phyloP scores from a whole-genome alignment of 768 basidiomycete species.

The Kwoniella sp. region DNA sequence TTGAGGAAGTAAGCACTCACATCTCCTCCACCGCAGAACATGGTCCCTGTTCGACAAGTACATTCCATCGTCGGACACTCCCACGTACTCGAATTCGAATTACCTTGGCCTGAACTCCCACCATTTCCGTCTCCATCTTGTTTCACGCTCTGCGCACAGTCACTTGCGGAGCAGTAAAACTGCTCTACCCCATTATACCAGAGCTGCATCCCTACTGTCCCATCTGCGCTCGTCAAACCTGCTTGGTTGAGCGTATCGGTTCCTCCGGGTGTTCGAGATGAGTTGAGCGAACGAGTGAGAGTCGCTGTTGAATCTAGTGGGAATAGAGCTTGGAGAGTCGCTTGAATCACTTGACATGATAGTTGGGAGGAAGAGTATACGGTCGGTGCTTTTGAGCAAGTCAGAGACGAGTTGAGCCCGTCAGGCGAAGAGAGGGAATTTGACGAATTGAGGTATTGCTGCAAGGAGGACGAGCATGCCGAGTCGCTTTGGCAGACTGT shows the following conservation, averaged over 20 bases:
- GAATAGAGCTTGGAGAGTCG: slow-evolving; percentile 75
- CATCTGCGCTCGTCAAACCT: slow-evolving; percentile 30
- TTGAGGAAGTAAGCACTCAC: slow-evolving; percentile 1
- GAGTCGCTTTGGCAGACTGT: slow-evolving; percentile 67
- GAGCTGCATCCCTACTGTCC: slow-evolving; percentile 45
- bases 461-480: slow-evolving; percentile 67
- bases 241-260: slow-evolving; percentile 8
- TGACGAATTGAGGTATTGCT: slow-evolving; percentile 57
- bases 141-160: slow-evolving; percentile 67
- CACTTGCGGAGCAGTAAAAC: slow-evolving; percentile 76
- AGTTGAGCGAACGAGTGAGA: slow-evolving; percentile 73
- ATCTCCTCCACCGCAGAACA: slow-evolving; percentile 67
- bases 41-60: slow-evolving; percentile 67
- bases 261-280: slow-evolving; percentile 65
- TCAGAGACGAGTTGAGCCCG: slow-evolving; percentile 65
- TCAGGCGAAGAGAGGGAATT: slow-evolving; percentile 23
- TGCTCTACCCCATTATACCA: slow-evolving; percentile 60
- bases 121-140: too few species aligned
- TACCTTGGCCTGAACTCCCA: slow-evolving; percentile 42
- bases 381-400: slow-evolving; percentile 69
- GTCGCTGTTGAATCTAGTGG: slow-evolving; percentile 72
- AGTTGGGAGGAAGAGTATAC: slow-evolving; percentile 80
- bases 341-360: slow-evolving; percentile 81
- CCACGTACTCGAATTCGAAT: slow-evolving; percentile 63
- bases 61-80: slow-evolving; percentile 74